Conservation (phyloP, 495 filamentous ascomycete species). For the Daldinia caldariorum region DNA sequence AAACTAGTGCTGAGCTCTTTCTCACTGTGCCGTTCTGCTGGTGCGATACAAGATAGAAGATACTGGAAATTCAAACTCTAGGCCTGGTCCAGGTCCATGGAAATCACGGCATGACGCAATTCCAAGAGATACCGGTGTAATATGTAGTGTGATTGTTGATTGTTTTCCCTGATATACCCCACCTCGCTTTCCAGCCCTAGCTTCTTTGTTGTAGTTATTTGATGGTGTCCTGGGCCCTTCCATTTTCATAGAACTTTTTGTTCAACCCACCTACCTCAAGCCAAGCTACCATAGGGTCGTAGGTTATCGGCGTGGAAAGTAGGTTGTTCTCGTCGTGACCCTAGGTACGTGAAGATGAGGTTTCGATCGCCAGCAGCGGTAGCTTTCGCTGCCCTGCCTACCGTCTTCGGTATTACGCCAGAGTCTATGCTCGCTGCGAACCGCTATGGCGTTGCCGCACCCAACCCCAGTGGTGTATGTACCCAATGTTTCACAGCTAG, state of each 20-base stretch:
- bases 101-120: conserved; percentile 36
- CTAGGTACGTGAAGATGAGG: conserved; percentile 46
- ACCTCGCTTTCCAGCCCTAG: conserved; percentile 20
- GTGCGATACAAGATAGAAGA: conserved; percentile 15
- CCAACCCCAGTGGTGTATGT: conserved; percentile 49
- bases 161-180: conserved; percentile 34
- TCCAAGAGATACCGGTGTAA: conserved; percentile 38
- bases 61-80: conserved; percentile 27
- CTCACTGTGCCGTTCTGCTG: conserved; percentile 4
- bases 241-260: conserved; percentile 5
- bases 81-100: conserved; percentile 32
- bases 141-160: conserved; percentile 40
- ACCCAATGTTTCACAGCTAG: conserved; percentile 11
- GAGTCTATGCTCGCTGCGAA: conserved; percentile 47
- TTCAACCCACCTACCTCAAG: conserved; percentile 18
- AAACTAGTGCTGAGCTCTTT: conserved; percentile 32
- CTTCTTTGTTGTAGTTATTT: conserved; percentile 18
- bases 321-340: conserved; percentile 23
- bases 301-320: conserved; percentile 20
- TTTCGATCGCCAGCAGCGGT: conserved; percentile 40
- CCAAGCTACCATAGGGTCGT: conserved; percentile 11
- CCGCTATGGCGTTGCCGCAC: conserved; percentile 44
- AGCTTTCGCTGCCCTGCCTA: conserved; percentile 43
- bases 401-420: conserved; percentile 44
- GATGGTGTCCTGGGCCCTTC: conserved; percentile 21